Base-by-base conservation (phyloP, 2,329 filamentous ascomycete species). In the Paracorniculantispora psalliotae region DNA sequence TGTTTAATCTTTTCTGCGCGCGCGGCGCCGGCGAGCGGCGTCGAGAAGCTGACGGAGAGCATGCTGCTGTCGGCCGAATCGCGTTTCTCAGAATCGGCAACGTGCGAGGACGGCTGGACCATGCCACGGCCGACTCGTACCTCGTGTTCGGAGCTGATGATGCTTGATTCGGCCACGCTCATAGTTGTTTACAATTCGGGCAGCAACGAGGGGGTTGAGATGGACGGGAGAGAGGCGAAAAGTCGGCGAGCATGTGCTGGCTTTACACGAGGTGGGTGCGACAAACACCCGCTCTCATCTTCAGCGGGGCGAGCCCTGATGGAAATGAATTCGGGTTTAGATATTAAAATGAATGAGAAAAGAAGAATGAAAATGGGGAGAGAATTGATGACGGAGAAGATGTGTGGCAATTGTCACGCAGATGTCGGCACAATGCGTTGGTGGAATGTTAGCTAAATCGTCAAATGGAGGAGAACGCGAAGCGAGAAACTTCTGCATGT, bases 41-140 rank as follows among this genome's bases (percentile, higher is more conserved):
- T 70, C n/a, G 70, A 70, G 54, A 75, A 75, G 65, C 75, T 71
- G 56, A 75, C 70, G 13, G 72, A 72, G 44, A 75, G 61, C 72
- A 74, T 74, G 26, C 12, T 74, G 26, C 12, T 57, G 41, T 51
- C 47, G 8, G 28, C 43, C 4, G 60, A 67, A 30, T 23, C 55
- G 50, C 23, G 25, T 21, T 28, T 25, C 39, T 46, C 56, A 6
- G 2, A 7, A n/a, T 50, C 37, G 28, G 12, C 56, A 9, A 59
- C 33, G 12, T 58, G 39, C 17, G 59, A 53, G 46, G 37, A 21
- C 21, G 54, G 39, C 25, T 48, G 57, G 9, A 49, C 13, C 13
- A 55, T 30, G 15, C 41, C 23, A 28, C 28, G 21, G 35, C 30
- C 54, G 39, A 46, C 30, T 25, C 25, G n/a, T 3, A 10, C 10